Percentiles rank a stretch among this genome's conserved stretches.
Evolutionary conservation across 129 eudicot genomes (phyloP).

Genomic region (Calendula officinalis): DNA sequence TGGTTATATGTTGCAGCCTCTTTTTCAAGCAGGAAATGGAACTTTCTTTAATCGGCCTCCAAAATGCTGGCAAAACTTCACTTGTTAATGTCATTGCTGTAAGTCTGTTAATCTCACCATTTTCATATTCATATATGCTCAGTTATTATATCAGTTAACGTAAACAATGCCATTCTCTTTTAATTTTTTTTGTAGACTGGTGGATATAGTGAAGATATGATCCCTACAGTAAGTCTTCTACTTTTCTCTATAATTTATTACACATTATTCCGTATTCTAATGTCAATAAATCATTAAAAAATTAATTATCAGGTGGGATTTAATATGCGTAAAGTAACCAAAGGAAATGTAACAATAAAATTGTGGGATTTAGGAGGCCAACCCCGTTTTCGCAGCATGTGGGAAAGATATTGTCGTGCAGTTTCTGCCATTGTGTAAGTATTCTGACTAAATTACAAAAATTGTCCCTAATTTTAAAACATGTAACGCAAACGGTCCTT

Average conservation of each 20-base stretch:
- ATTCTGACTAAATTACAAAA: too few relatives aligned
- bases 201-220: constrained; percentile 60
- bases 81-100: constrained; percentile 97
- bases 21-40: constrained; percentile 58
- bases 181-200: constrained; percentile 52
- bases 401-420: too few relatives aligned
- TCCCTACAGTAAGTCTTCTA: constrained; percentile 68
- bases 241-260: constrained; percentile 17
- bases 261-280: neutral
- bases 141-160: too few relatives aligned
- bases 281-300: neutral
- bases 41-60: constrained; percentile 97
- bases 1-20: constrained; percentile 40
- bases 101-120: constrained; percentile 42
- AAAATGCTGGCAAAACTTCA: constrained; percentile 97
- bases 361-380: constrained; percentile 99
- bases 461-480: too few relatives aligned
- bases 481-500: too few relatives aligned
- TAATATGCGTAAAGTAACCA: constrained; percentile 94
- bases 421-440: constrained; percentile 61
- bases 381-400: constrained; percentile 72
- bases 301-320: constrained; percentile 74
- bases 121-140: constrained; percentile 12
- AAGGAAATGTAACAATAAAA: constrained; percentile 96
- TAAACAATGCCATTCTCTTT: neutral